Evolutionary conservation across 768 basidiomycete species (phyloP).

Genomic region (Rhodocollybia butyracea): DNA sequence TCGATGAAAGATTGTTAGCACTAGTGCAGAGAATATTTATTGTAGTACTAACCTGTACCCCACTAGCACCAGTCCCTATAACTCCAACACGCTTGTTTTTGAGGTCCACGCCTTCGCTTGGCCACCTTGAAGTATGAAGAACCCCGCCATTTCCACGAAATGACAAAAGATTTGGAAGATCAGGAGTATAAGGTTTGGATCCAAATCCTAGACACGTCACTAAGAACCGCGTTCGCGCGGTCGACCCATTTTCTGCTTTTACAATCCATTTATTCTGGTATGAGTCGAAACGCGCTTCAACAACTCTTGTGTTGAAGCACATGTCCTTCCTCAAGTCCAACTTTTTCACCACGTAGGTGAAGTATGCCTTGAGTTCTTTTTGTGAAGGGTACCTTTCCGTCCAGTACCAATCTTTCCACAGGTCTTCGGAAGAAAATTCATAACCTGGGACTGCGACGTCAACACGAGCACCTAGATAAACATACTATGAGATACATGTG

Average conservation of each 20-base stretch:
- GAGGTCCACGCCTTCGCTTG: slow-evolving; percentile 18
- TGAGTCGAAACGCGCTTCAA: slow-evolving; percentile 18
- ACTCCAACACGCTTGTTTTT: slow-evolving; percentile 22
- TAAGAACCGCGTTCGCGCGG: slow-evolving; percentile 16
- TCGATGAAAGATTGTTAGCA: slow-evolving; percentile 13
- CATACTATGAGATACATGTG: too few species aligned
- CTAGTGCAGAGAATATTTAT: too few species aligned
- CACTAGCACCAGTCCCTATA: slow-evolving; percentile 20
- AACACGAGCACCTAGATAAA: slow-evolving; percentile 6
- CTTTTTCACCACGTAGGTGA: slow-evolving; percentile 21
- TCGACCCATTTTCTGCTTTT: slow-evolving; percentile 15
- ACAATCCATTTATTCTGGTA: slow-evolving; percentile 21
- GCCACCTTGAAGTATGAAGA: slow-evolving; percentile 23
- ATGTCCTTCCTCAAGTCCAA: slow-evolving; percentile 22
- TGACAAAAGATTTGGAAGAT: slow-evolving; percentile 18
- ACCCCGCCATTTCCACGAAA: slow-evolving; percentile 17
- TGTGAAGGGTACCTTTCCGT: neutral
- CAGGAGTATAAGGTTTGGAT: slow-evolving; percentile 21
- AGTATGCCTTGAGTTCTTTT: slow-evolving; percentile 20
- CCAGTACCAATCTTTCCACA: slow-evolving; percentile 24
- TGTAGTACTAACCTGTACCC: too few species aligned
- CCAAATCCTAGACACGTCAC: slow-evolving; percentile 23
- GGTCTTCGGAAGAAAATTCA: slow-evolving; percentile 20
- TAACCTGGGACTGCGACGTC: slow-evolving; percentile 23
- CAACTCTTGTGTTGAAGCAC: slow-evolving; percentile 19